Percentiles rank a stretch among this genome's conserved stretches.
Conservation (phyloP, 129 eudicot species). For the Lonicera japonica region DNA sequence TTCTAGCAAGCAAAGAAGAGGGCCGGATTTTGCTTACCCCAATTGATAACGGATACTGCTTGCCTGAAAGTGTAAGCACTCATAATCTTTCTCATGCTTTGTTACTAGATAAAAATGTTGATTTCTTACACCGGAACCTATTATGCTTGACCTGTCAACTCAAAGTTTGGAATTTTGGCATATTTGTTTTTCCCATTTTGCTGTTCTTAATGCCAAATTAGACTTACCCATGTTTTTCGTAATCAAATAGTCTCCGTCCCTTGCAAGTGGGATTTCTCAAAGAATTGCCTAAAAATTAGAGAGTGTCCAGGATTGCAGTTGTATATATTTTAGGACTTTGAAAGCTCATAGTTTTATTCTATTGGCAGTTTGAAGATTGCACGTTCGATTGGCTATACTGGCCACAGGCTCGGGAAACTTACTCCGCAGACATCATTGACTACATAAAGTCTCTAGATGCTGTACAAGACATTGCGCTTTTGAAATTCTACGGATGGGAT, state of each 20-base stretch:
- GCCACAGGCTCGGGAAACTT: constrained; percentile 65
- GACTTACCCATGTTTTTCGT: too few species aligned
- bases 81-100: constrained; percentile 1
- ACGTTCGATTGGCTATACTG: constrained; percentile 69
- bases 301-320: not conserved
- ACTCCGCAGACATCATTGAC: constrained; percentile 32
- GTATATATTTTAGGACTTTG: not conserved
- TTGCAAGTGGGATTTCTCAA: too few species aligned
- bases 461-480: constrained; percentile 41
- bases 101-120: not conserved
- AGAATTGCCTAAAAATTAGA: too few species aligned
- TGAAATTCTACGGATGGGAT: constrained; percentile 53
- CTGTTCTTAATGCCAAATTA: too few species aligned
- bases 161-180: too few species aligned
- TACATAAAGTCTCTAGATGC: constrained; percentile 53
- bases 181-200: too few species aligned
- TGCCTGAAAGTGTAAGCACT: constrained; percentile 55
- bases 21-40: constrained; percentile 40
- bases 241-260: too few species aligned
- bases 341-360: constrained; percentile 3
- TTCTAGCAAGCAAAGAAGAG: constrained; percentile 37
- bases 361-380: constrained; percentile 63
- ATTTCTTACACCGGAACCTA: too few species aligned
- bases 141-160: too few species aligned
- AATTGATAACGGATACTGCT: constrained; percentile 62